Conservation (phyloP, 371 early-diverging fungal species). For the Thermomucor indicae-seudaticae region DNA sequence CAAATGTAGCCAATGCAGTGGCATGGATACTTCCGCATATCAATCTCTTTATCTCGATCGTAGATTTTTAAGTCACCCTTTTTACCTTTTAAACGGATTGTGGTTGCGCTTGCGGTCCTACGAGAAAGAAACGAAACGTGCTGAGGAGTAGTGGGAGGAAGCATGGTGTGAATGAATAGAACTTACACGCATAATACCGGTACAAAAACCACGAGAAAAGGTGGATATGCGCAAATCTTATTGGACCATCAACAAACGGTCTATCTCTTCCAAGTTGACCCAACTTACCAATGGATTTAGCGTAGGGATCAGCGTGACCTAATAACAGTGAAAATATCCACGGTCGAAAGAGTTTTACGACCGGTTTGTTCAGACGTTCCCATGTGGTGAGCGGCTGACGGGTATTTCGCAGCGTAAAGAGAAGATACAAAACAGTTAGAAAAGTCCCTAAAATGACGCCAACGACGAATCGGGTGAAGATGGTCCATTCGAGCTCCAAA, state of each 20-base stretch:
- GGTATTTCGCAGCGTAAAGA: conserved; percentile 33
- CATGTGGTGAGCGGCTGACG: conserved; percentile 40
- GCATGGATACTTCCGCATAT: conserved; percentile 41
- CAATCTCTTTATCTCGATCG: neutral
- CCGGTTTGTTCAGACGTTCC: conserved; percentile 42
- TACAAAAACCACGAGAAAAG: conserved; percentile 43
- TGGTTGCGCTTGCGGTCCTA: conserved; percentile 19
- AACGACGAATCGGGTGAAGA: conserved; percentile 35
- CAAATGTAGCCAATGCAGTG: conserved; percentile 58
- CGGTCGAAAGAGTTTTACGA: conserved; percentile 41
- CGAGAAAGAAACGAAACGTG: too few relatives aligned
- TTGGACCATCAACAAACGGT: neutral
- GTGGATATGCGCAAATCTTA: conserved; percentile 47
- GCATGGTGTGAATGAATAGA: too few relatives aligned
- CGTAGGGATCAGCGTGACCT: conserved; percentile 38
- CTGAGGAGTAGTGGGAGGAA: too few relatives aligned
- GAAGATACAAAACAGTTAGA: conserved; percentile 30
- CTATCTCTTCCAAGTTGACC: neutral
- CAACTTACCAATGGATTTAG: conserved; percentile 36
- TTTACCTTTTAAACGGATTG: conserved; percentile 20
- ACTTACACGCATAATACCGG: conserved; percentile 47
- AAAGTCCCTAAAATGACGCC: conserved; percentile 28
- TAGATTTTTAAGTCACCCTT: conserved; percentile 10
- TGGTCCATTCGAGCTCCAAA: conserved; percentile 42
- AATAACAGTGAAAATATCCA: conserved; percentile 36